Evolutionary conservation across 257 asterid genomes (phyloP), one percentile per base, ranked within the genome.

Genomic region (Solanum sitiens): DNA sequence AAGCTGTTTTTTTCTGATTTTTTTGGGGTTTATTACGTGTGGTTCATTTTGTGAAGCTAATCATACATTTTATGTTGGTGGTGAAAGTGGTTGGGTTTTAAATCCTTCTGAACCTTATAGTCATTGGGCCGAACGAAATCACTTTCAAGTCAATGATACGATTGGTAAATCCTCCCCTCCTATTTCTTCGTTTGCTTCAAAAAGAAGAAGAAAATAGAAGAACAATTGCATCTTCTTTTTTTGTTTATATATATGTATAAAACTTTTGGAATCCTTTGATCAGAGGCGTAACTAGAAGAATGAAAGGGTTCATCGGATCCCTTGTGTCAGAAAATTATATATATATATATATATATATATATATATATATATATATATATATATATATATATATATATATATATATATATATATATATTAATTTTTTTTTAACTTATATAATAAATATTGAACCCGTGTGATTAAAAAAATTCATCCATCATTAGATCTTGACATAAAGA

Each of bases 41-140:
- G 88, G 88, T 63, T 89, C 87, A 10, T 89, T 83, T 4, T 87
- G 88, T 65, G 59, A 87, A n/a, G 95, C 93, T 85, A 67, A 32
- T 70, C 56, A 44, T 56, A 90, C 85, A 11, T 90, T 91, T 33
- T 61, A 89, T 25, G 94, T 90, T 45, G 96, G 96, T 3, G 93
- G 87, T 5, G 87, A 77, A 11, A 91, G 89, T 42, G 95, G 95
- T 18, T 94, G 94, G 94, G 86, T 86, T 9, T 83, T 86, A 27
- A 77, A 87, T 5, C 92, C 94, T 25, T 83, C 88, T 2, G 89
- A 91, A 35, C 89, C 86, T 25, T 91, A 93, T 56, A 87, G 8
- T 11, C 89, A 83, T 23, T 93, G 94, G 95, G 89, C 94, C 1
- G 59, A 87, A 65, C 74, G 87, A 87, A 59, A 88, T 83, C 93